A percentile compares a stretch with the other conserved stretches of the same genome.
Conservation (phyloP, 2,329 filamentous ascomycete species). For the Cordyceps javanica region DNA sequence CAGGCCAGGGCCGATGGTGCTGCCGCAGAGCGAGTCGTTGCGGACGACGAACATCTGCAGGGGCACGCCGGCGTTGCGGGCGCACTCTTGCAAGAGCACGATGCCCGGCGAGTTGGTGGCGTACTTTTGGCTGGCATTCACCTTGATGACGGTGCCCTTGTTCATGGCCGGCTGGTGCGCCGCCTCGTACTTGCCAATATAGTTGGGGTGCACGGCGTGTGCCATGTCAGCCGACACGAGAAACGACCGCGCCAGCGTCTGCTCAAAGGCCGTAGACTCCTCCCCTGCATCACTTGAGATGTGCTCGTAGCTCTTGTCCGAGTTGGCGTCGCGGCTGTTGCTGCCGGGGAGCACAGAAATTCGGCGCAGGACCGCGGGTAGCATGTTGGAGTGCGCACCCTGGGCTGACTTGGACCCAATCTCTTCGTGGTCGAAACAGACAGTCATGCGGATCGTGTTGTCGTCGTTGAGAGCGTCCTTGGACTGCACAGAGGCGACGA, state of each 20-base stretch:
- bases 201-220: constrained; percentile 94
- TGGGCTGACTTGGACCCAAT: constrained; percentile 91
- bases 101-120: constrained; percentile 95
- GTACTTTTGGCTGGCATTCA: constrained; percentile 97
- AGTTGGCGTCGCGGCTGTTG: constrained; percentile 56
- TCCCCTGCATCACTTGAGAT: constrained; percentile 51
- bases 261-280: constrained; percentile 79
- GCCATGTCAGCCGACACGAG: constrained; percentile 97
- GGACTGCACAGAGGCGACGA: constrained; percentile 70
- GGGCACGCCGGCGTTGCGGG: constrained; percentile 67
- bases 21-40: constrained; percentile 91
- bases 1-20: constrained; percentile 96
- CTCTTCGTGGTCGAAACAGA: constrained; percentile 96
- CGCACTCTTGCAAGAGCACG: constrained; percentile 83
- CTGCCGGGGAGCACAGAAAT: constrained; percentile 71
- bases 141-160: constrained; percentile 91
- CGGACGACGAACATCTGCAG: constrained; percentile 93
- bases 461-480: constrained; percentile 65
- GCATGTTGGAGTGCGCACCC: constrained; percentile 85
- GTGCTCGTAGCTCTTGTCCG: constrained; percentile 54
- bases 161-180: constrained; percentile 94
- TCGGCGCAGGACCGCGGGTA: constrained; percentile 80
- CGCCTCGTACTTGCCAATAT: constrained; percentile 81
- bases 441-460: constrained; percentile 78
- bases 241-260: constrained; percentile 86